Base-by-base conservation (phyloP, 202 grass and related monocot genomes). In the Elaeis oleifera region DNA sequence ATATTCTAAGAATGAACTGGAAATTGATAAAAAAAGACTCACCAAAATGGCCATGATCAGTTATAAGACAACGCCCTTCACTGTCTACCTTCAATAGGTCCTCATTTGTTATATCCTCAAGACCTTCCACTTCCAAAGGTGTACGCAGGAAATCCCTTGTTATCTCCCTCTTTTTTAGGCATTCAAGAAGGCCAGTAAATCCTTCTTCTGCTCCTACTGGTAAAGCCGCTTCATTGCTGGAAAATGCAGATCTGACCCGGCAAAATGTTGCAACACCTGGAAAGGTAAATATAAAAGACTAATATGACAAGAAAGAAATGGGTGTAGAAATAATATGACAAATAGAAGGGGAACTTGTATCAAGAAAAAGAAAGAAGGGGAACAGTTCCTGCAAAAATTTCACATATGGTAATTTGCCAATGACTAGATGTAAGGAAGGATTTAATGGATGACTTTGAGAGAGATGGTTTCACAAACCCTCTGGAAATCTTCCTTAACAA, bases 11-110 rank as follows among this genome's bases (percentile, higher is more conserved):
- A 9, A 44, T 44, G 36, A 9, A 44, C 2, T 14, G 36, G 2
- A 13, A 53, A 72, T 11, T 18, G 56, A 1, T 9, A 16, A 78
- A 59, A 13, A 36, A n/a, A 24, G 26, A 23, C 69, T 77, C 59
- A 97, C 88, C 80, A 77, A 97, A 97, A 86, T 97, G 82, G 23
- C 88, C 84, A 64, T 92, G 94, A 60, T 92, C 88, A 50, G 94
- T 97, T 65, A 97, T 89, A 56, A 97, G 58, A 60, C 88, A 97
- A 2, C 94, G 82, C 18, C 94, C 88, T 63, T 97, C 94, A 68
- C 74, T 76, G 75, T 97, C 94, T 58, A 89, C 75, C 69, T 71
- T 97, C 29, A 92, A 50, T 21, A 89, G 64, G 20, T 92, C 79
- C 29, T 92, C 88, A 60, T 66, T 85, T 69, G 88, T 77, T 58